Evolutionary conservation across 805 yeast species (phyloP).

Genomic region (Maudiozyma bulderi): DNA sequence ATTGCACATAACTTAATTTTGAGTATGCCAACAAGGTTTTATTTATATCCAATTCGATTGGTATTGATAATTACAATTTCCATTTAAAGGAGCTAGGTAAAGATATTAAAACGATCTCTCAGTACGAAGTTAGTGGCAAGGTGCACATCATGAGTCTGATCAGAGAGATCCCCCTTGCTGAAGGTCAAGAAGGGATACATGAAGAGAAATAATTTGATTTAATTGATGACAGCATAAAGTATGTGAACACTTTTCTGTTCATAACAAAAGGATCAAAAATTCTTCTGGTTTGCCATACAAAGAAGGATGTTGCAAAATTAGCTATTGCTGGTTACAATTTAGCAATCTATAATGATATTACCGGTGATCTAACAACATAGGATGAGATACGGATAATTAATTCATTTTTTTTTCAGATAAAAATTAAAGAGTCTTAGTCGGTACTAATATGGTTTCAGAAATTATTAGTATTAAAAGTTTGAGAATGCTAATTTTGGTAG

Average conservation of each 20-base stretch:
- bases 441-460: not conserved
- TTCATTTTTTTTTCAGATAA: not conserved
- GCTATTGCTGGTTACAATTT: not conserved
- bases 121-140: not conserved
- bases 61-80: not conserved
- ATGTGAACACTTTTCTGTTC: no score
- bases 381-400: not conserved
- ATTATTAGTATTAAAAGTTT: not conserved
- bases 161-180: not conserved
- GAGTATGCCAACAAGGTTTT: not conserved
- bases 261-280: not conserved
- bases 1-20: not conserved
- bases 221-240: not conserved
- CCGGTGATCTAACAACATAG: not conserved
- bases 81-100: not conserved
- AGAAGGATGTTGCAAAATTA: not conserved
- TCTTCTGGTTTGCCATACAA: not conserved
- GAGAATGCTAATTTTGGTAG: not conserved
- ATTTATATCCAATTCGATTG: not conserved
- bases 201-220: not conserved
- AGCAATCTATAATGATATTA: no score
- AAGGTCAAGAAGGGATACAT: not conserved
- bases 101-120: not conserved
- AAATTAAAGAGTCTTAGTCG: not conserved
- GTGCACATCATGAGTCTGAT: not conserved